Evolutionary conservation across 139 green algal genomes (phyloP), one percentile per base, ranked within the genome.

Genomic region (Chlamydomonas schloesseri): DNA sequence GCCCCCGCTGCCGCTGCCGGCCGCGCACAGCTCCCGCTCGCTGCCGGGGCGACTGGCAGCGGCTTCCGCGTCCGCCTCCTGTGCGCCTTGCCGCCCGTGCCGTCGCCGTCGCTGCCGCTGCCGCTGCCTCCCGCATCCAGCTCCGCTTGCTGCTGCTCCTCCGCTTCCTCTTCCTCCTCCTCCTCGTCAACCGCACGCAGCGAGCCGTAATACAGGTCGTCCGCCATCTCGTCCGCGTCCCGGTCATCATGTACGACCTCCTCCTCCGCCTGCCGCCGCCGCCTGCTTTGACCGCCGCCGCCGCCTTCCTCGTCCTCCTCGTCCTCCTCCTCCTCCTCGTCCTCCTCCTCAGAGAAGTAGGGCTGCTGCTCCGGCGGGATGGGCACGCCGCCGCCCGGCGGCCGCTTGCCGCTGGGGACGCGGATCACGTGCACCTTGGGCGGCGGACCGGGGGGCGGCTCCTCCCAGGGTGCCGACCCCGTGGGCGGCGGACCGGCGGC

Each of bases 261-360:
- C 14, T 83, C 53, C 36, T 73, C 76, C 34, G 50, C 33, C 31
- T 17, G 33, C 33, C 14, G 50, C 50, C 18, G 55, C 55, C 20
- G 55, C 55, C 55, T 2, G 11, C 11, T 14, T 14, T 57, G 50
- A 11, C 55, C 55, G 55, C 55, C 55, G 24, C 60, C 60, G 24
- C 28, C 24, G 21, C 8, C 60, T 31, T 71, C 64, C 10, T 42
- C 64, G 2, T 50, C 78, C 13, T 75, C 29, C 37, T 62, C 58
- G 20, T 71, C 75, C 10, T 46, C 77, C 3, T 62, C 77, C 13
- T 65, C 37, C 3, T 71, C 76, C 8, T 72, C 76, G 0, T 60
- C 77, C 42, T 83, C 77, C 28, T 84, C 78, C 5, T 84, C 78
- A 31, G 78, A 64, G 46, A 84, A 84, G 64, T 84, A 84, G 28